Evolutionary conservation across 768 basidiomycete species (phyloP), one percentile per base, ranked within the genome.

Genomic region (Phaeotremella skinneri): DNA sequence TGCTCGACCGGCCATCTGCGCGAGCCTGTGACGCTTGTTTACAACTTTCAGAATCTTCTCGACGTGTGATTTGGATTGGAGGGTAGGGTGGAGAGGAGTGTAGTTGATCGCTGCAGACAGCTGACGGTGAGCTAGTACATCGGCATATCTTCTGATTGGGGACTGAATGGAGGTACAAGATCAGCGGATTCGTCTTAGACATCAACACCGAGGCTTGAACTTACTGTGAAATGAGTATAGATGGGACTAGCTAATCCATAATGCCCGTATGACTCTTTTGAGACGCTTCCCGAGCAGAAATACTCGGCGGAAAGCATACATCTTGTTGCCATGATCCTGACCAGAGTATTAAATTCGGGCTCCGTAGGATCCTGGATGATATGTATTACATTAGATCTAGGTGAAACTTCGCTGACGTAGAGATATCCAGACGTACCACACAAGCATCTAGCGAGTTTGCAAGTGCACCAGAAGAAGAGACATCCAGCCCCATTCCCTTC

Each of bases 281-380:
- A 84, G 2, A 97, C 91, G 66, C 91, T 92, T 7, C 96, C 94
- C 0, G 93, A 89, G 74, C 89, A 91, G 79, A 98, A 97, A 76
- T 99, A 99, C 75, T 99, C 96, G 20, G 96, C 96, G 0, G 93
- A 87, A 25, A 97, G 82, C 96, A 99, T 99, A 76, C 96, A 97
- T 29, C 96, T 82, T 2, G 94, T 98, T 2, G 96, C 93, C 93
- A 99, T 97, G 76, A 99, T 98, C 41, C 96, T 86, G 34, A 99
- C 94, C 17, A 98, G 83, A 0, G 92, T 98, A 69, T 98, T 99
- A 82, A 99, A 98, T 0, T 90, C 86, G 0, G 92, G 89, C 67
- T 91, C 85, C 17, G 78, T 76, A 0, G 87, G 82, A 71, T 96
- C 91, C 91, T 93, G 58, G 1, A 45, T 14, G 4, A 31, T 5